A percentile compares a stretch with the other conserved stretches of the same genome.
These are phyloP conservation scores for Quercus ilex DNA, from an alignment of 306 rosid species.

Conservation along the genomic window DNA sequence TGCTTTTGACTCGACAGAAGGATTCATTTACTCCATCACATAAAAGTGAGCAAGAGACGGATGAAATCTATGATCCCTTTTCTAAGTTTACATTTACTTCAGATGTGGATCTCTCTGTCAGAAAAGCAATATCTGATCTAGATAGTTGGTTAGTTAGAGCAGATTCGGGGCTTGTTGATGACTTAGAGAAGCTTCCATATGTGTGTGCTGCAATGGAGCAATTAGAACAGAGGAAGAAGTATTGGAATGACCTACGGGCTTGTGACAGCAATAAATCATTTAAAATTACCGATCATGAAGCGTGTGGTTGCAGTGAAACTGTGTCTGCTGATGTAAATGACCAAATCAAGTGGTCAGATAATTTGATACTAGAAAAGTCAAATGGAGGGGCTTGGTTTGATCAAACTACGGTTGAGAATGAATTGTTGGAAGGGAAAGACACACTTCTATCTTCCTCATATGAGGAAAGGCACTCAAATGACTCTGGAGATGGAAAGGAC, in stretches of 20 bases:
- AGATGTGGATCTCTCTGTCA: slow-evolving; percentile 83
- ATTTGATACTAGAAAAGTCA: slow-evolving; percentile 22
- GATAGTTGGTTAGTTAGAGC: slow-evolving; percentile 93
- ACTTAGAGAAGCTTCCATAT: slow-evolving; percentile 90
- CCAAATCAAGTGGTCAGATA: slow-evolving; percentile 24
- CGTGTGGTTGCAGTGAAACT: slow-evolving; percentile 30
- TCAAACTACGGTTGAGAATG: slow-evolving; percentile 38
- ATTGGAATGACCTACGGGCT: slow-evolving; percentile 69
- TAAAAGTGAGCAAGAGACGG: slow-evolving; percentile 47
- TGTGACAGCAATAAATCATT: slow-evolving; percentile 27
- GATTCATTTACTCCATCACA: slow-evolving; percentile 49
- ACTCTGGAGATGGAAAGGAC: slow-evolving; percentile 47
- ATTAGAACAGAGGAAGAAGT: slow-evolving; percentile 75
- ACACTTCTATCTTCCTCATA: slow-evolving; percentile 43
- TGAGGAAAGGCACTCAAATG: slow-evolving; percentile 44
- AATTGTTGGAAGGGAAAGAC: slow-evolving; percentile 41
- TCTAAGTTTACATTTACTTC: slow-evolving; percentile 84
- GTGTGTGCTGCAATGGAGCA: slow-evolving; percentile 94
- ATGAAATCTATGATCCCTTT: slow-evolving; percentile 58
- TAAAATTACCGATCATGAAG: slow-evolving; percentile 32
- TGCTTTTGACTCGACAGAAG: slow-evolving; percentile 65
- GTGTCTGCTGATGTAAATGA: slow-evolving; percentile 34
- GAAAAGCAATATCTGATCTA: slow-evolving; percentile 75
- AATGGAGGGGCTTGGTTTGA: slow-evolving; percentile 34
- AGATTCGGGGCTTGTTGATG: slow-evolving; percentile 86